Conservation (phyloP, 495 filamentous ascomycete genomes). For the Xylaria cubensis region DNA sequence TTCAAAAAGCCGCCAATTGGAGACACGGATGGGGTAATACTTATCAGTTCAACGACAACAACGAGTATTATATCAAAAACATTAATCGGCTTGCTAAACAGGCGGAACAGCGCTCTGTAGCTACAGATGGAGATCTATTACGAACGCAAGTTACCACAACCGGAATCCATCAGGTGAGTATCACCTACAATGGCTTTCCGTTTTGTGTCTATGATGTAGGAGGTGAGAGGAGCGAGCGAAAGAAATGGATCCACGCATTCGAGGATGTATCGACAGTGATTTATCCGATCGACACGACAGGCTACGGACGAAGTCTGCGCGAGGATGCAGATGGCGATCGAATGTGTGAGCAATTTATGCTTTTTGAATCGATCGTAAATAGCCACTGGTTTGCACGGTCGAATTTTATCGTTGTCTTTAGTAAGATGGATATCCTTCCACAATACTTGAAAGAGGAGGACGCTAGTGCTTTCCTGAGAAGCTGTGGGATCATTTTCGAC, state of each 20-base stretch:
- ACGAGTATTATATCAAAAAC: constrained; percentile 5
- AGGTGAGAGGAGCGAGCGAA: constrained; percentile 90
- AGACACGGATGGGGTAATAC: not conserved
- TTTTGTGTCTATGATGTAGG: constrained; percentile 91
- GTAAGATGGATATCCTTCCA: constrained; percentile 11
- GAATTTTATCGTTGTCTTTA: constrained; percentile 9
- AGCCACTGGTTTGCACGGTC: not conserved
- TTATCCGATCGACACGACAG: constrained; percentile 12
- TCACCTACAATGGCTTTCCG: not conserved
- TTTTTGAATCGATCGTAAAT: constrained; percentile 10
- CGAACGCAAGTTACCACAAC: constrained; percentile 19
- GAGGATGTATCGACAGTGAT: constrained; percentile 70
- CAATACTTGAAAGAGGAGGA: constrained; percentile 9
- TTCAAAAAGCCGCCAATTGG: not conserved
- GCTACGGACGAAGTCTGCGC: not conserved
- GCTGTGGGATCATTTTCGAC: not conserved
- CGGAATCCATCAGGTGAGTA: not conserved
- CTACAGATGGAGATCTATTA: not conserved
- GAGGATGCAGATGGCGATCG: not conserved
- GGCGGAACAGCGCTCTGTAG: not conserved
- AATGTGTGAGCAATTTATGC: constrained; percentile 7
- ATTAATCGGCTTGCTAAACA: constrained; percentile 8
- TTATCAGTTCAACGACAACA: constrained; percentile 8
- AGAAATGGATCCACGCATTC: constrained; percentile 99
- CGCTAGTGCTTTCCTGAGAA: not conserved